Conservation (phyloP, 106 monocot genomes). For the Dendrobium catenatum region DNA sequence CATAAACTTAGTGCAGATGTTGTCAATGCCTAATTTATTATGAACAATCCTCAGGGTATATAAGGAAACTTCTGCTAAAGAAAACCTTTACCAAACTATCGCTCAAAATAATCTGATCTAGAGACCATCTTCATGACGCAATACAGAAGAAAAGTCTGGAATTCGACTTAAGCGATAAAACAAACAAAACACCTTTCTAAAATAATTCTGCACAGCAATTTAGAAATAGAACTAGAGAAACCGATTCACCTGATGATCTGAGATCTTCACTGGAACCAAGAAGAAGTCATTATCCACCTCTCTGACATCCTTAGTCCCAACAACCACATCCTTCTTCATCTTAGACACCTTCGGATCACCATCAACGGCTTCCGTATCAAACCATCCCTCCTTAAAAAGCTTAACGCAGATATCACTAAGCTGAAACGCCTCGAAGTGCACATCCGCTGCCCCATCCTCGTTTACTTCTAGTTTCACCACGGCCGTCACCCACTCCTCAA, state of each 20-base stretch:
- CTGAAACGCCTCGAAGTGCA: constrained; percentile 99
- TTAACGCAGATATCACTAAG: constrained; percentile 83
- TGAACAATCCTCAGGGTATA: not conserved
- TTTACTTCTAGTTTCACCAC: constrained; percentile 77
- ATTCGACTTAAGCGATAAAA: not conserved
- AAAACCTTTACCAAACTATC: not conserved
- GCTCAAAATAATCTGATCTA: not conserved
- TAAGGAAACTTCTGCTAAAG: not conserved
- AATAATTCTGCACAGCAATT: not conserved
- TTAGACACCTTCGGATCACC: constrained; percentile 64
- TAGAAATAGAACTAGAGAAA: not conserved
- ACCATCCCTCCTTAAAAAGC: constrained; percentile 78
- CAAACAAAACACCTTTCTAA: not conserved
- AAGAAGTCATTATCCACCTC: constrained; percentile 98
- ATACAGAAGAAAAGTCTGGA: not conserved
- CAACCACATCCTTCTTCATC: constrained; percentile 91
- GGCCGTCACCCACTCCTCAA: constrained; percentile 91
- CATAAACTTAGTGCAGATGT: not conserved
- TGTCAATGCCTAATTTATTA: not conserved
- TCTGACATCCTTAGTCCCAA: constrained; percentile 67
- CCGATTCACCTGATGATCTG: constrained; percentile 80
- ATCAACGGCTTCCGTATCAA: constrained; percentile 51
- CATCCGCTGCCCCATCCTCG: constrained; percentile 78
- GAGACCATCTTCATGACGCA: not conserved
- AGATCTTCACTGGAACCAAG: constrained; percentile 85